A percentile compares a stretch with the other conserved stretches of the same genome.
These are phyloP conservation scores for Mycena latifolia DNA, from an alignment of 768 basidiomycete genomes.

Conservation along the genomic window DNA sequence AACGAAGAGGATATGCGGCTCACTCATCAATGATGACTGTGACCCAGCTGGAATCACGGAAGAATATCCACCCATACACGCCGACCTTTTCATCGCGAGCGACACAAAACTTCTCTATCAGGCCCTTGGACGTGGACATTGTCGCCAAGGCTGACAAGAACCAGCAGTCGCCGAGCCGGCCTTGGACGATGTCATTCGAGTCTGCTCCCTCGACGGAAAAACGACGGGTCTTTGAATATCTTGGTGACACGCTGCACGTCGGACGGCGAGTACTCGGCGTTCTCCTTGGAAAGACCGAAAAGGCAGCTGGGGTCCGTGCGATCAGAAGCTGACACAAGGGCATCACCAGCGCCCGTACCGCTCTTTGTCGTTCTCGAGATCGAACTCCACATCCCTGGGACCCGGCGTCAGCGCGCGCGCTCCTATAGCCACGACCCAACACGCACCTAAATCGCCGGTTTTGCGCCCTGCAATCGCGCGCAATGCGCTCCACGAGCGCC, in stretches of 20 bases:
- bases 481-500: constrained; percentile 57
- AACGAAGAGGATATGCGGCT: too few species aligned
- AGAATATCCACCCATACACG: constrained; percentile 72
- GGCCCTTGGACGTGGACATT: constrained; percentile 57
- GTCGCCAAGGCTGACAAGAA: constrained; percentile 66
- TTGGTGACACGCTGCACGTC: constrained; percentile 60
- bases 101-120: constrained; percentile 65
- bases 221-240: constrained; percentile 66
- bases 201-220: constrained; percentile 61
- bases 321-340: neutral
- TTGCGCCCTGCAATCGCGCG: constrained; percentile 57
- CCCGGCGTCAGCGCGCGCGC: neutral
- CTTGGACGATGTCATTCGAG: constrained; percentile 64
- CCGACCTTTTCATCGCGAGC: constrained; percentile 65
- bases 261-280: constrained; percentile 47
- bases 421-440: neutral
- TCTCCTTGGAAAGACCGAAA: constrained; percentile 48
- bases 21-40: constrained; percentile 71
- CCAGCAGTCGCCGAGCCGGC: constrained; percentile 67
- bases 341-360: constrained; percentile 11
- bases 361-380: constrained; percentile 65
- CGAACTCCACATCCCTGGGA: constrained; percentile 67
- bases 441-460: constrained; percentile 65
- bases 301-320: constrained; percentile 52
- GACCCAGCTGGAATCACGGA: constrained; percentile 63